Conservation (phyloP, 352 stramenopile genomes). For the Elongisporangium prolatum region DNA sequence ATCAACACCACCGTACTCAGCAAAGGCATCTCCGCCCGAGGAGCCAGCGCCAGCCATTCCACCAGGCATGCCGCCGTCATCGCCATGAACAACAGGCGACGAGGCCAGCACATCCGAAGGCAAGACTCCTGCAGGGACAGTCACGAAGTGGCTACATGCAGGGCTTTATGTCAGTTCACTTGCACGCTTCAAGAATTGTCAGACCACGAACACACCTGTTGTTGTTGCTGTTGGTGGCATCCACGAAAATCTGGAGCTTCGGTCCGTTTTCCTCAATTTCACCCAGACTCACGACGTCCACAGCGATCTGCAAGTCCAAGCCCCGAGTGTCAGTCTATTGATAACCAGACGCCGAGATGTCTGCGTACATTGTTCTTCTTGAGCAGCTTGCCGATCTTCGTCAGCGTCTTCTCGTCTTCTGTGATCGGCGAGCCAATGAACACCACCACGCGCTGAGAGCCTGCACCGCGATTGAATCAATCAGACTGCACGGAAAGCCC, state of each 20-base stretch:
- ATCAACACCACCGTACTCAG: slow-evolving; percentile 96
- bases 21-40: slow-evolving; percentile 71
- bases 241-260: slow-evolving; percentile 89
- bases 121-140: slow-evolving; percentile 94
- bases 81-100: slow-evolving; percentile 91
- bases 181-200: no score
- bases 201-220: slow-evolving; percentile 40
- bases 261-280: slow-evolving; percentile 89
- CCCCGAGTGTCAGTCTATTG: not conserved
- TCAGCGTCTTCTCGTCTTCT: slow-evolving; percentile 87
- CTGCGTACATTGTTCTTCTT: slow-evolving; percentile 98
- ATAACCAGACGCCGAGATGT: no score
- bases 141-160: slow-evolving; percentile 90
- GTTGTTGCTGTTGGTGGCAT: slow-evolving; percentile 92
- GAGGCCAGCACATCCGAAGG: slow-evolving; percentile 97
- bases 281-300: slow-evolving; percentile 98
- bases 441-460: slow-evolving; percentile 90
- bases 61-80: slow-evolving; percentile 60
- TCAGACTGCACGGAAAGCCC: not conserved
- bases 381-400: slow-evolving; percentile 96
- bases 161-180: slow-evolving; percentile 2
- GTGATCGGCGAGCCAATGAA: slow-evolving; percentile 96
- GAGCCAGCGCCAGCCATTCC: slow-evolving; percentile 24
- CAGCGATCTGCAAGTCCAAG: slow-evolving; percentile 76
- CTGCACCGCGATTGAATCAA: slow-evolving; percentile 13